Percentiles rank a stretch among this genome's conserved stretches.
Conservation (phyloP, 805 yeast genomes). For the Saturnispora mendoncae region DNA sequence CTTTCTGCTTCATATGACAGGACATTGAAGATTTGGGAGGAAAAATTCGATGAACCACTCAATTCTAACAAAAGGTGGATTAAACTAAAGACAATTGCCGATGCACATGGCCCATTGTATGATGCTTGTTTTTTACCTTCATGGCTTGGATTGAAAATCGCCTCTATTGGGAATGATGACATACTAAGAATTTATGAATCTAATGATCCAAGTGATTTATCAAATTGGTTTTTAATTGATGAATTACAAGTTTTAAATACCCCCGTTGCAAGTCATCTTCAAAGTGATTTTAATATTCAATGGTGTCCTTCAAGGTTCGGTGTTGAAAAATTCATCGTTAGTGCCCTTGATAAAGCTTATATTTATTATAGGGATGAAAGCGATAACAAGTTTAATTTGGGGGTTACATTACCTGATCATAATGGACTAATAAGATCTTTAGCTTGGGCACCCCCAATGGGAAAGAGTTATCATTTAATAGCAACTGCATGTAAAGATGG, state of each 20-base stretch:
- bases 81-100: slow-evolving; percentile 66
- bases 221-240: slow-evolving; percentile 69
- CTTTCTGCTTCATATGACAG: slow-evolving; percentile 89
- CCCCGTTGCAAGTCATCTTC: slow-evolving; percentile 73
- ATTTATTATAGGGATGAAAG: slow-evolving; percentile 48
- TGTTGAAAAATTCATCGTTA: slow-evolving; percentile 70
- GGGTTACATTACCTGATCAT: slow-evolving; percentile 72
- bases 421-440: slow-evolving; percentile 79
- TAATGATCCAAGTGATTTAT: slow-evolving; percentile 78
- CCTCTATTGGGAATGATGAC: slow-evolving; percentile 87
- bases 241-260: slow-evolving; percentile 59
- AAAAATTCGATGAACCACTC: slow-evolving; percentile 64
- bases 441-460: slow-evolving; percentile 96
- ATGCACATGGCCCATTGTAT: slow-evolving; percentile 80
- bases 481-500: slow-evolving; percentile 98
- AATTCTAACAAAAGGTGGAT: slow-evolving; percentile 83
- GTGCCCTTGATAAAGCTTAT: slow-evolving; percentile 81
- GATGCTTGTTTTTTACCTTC: slow-evolving; percentile 86
- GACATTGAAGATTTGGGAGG: slow-evolving; percentile 87
- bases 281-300: slow-evolving; percentile 73
- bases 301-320: slow-evolving; percentile 89
- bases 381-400: slow-evolving; percentile 43
- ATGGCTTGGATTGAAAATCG: slow-evolving; percentile 71
- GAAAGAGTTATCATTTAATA: slow-evolving; percentile 73
- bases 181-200: slow-evolving; percentile 78